Evolutionary conservation across 768 basidiomycete species (phyloP).

Genomic region (Scleroderma bovista): DNA sequence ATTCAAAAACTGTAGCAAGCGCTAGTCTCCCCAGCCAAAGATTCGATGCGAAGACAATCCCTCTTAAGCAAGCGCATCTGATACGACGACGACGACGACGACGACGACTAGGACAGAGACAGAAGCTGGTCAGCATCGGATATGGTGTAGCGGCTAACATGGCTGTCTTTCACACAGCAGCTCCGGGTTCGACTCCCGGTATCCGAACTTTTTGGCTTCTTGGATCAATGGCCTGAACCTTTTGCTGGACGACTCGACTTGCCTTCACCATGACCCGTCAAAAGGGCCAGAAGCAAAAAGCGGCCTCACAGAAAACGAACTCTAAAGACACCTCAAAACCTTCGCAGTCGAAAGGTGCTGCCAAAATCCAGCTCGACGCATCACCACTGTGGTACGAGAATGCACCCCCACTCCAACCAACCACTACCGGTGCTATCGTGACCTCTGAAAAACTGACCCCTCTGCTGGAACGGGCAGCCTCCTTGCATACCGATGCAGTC

Average conservation of each 20-base stretch:
- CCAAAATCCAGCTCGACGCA: constrained; percentile 23
- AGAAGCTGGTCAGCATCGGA: constrained; percentile 1
- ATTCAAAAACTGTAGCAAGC: too few species aligned
- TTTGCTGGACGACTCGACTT: too few species aligned
- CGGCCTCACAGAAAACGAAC: constrained; percentile 2
- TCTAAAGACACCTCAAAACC: neutral
- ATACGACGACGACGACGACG: too few species aligned
- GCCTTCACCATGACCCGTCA: constrained; percentile 1
- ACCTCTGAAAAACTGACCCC: constrained; percentile 41
- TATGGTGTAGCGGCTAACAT: constrained; percentile 17
- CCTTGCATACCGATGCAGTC: constrained; percentile 41
- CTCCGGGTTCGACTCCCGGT: constrained; percentile 16
- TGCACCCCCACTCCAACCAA: constrained; percentile 10
- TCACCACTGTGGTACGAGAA: constrained; percentile 52
- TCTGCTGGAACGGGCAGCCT: constrained; percentile 41
- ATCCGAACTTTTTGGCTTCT: constrained; percentile 9
- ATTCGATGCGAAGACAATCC: too few species aligned
- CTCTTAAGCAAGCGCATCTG: too few species aligned
- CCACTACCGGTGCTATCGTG: constrained; percentile 22
- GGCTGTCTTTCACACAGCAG: constrained; percentile 18
- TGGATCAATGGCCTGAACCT: too few species aligned
- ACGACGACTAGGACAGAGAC: too few species aligned
- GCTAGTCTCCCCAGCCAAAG: too few species aligned
- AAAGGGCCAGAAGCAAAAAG: constrained; percentile 13
- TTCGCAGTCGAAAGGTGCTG: neutral